These are phyloP conservation scores for Neonectria coccinea DNA, from an alignment of 2,329 filamentous ascomycete genomes.

Conservation along the genomic window DNA sequence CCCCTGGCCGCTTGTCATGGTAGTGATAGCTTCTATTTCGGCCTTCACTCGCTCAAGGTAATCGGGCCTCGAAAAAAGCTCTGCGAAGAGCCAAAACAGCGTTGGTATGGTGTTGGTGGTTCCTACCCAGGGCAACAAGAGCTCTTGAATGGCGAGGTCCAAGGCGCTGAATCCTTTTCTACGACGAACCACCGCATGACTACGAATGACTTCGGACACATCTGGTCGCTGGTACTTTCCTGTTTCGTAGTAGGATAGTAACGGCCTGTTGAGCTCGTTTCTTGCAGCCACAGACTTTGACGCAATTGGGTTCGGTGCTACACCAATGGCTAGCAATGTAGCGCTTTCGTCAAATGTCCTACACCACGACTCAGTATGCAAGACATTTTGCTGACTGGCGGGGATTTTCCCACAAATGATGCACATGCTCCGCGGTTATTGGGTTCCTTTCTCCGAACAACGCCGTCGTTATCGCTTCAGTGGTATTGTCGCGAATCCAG, in stretches of 20 bases:
- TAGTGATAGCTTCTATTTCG: slow-evolving; percentile 45
- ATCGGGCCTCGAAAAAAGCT: slow-evolving; percentile 45
- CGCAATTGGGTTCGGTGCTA: slow-evolving; percentile 12
- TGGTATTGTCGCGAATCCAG: slow-evolving; percentile 54
- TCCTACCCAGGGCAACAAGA: slow-evolving; percentile 47
- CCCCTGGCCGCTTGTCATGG: background rate
- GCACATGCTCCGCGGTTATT: slow-evolving; percentile 38
- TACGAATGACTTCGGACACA: slow-evolving; percentile 46
- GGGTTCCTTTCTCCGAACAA: slow-evolving; percentile 60
- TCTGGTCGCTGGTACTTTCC: slow-evolving; percentile 40
- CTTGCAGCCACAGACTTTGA: slow-evolving; percentile 33
- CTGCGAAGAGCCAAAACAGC: slow-evolving; percentile 51
- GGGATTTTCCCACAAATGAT: slow-evolving; percentile 52
- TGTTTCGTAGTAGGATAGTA: slow-evolving; percentile 49
- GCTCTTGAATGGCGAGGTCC: slow-evolving; percentile 48
- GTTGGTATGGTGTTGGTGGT: slow-evolving; percentile 54
- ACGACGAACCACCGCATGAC: slow-evolving; percentile 45
- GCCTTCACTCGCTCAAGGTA: slow-evolving; percentile 44
- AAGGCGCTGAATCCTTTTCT: slow-evolving; percentile 44
- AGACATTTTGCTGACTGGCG: too few species aligned
- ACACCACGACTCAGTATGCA: too few species aligned
- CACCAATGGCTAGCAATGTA: slow-evolving; percentile 16
- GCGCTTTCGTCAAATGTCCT: slow-evolving; percentile 27
- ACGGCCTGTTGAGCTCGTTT: slow-evolving; percentile 42
- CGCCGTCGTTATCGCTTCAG: slow-evolving; percentile 52